Evolutionary conservation across 768 basidiomycete genomes (phyloP).

Genomic region (Podaxis sp.): DNA sequence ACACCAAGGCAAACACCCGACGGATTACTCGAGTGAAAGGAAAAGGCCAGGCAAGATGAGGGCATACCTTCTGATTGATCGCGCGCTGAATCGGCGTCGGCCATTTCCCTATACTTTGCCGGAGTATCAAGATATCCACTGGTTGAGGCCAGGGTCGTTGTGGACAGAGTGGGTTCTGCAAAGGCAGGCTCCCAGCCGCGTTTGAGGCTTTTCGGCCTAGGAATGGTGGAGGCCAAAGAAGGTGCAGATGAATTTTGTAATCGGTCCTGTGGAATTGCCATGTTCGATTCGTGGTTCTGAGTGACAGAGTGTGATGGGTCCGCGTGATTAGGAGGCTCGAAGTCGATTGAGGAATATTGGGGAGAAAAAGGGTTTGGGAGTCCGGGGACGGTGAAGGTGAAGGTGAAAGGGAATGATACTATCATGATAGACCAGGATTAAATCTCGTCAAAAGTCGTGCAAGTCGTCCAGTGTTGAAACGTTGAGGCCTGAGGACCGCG

Average conservation of each 20-base stretch:
- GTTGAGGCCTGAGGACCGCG: too few relatives aligned
- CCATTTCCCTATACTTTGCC: constrained; percentile 57
- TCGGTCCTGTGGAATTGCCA: constrained; percentile 19
- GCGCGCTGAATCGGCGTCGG: constrained; percentile 16
- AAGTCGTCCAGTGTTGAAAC: background rate
- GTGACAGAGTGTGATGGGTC: background rate
- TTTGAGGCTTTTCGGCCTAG: constrained; percentile 39
- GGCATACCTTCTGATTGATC: constrained; percentile 9
- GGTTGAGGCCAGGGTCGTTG: constrained; percentile 52
- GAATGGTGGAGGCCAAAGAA: constrained; percentile 38
- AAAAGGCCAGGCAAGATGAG: background rate
- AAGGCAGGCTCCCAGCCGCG: constrained; percentile 73
- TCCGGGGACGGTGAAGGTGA: constrained; percentile 64
- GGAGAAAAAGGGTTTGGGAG: constrained; percentile 61
- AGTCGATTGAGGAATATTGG: constrained; percentile 15
- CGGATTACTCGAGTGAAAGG: background rate
- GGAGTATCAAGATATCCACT: constrained; percentile 71
- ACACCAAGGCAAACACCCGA: background rate
- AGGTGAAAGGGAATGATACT: constrained; percentile 66
- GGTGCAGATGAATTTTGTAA: constrained; percentile 27
- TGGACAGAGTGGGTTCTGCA: constrained; percentile 53
- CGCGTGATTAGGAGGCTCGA: constrained; percentile 18
- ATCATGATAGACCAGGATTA: constrained; percentile 15
- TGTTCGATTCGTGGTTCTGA: constrained; percentile 18
- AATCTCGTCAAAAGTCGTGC: constrained; percentile 14